Conservation (phyloP, 2,329 filamentous ascomycete genomes). For the Aspergillus ochraceus region DNA sequence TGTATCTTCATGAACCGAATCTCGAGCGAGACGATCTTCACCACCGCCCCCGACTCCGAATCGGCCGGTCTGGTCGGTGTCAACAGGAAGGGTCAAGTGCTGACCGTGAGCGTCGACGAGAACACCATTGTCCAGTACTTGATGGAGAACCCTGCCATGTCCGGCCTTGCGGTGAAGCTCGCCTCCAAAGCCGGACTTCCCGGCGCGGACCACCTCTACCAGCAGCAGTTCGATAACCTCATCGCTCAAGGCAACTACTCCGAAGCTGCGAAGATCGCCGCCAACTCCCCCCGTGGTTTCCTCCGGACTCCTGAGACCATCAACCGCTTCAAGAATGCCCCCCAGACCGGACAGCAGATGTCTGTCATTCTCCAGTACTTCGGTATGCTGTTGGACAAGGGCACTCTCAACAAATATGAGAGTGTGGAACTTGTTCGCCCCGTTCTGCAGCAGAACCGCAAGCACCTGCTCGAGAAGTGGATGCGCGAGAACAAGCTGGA, state of each 20-base stretch:
- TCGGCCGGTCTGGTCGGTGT: conserved; percentile 90
- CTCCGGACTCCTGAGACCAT: conserved; percentile 92
- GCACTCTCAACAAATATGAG: conserved; percentile 86
- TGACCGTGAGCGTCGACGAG: conserved; percentile 92
- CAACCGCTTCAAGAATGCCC: conserved; percentile 88
- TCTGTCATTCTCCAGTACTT: conserved; percentile 97
- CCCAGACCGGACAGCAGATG: conserved; percentile 71
- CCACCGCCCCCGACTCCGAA: conserved; percentile 78
- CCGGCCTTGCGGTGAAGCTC: conserved; percentile 90
- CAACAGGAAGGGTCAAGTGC: conserved; percentile 95
- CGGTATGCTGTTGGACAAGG: conserved; percentile 94
- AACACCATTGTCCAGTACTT: conserved; percentile 89
- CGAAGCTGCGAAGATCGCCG: conserved; percentile 92
- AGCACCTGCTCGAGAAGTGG: conserved; percentile 97
- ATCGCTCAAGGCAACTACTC: conserved; percentile 76
- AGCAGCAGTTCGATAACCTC: conserved; percentile 87
- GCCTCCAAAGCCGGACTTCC: conserved; percentile 91
- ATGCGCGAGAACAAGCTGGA: conserved; percentile 93
- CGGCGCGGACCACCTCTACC: conserved; percentile 90
- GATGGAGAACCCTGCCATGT: conserved; percentile 93
- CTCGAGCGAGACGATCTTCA: conserved; percentile 98
- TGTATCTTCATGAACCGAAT: conserved; percentile 99
- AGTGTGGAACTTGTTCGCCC: conserved; percentile 91
- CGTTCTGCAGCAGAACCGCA: conserved; percentile 88
- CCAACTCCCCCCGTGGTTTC: conserved; percentile 94